phyloP scores from a whole-genome alignment of 257 asterid genomes.

The Solanum piurae region DNA sequence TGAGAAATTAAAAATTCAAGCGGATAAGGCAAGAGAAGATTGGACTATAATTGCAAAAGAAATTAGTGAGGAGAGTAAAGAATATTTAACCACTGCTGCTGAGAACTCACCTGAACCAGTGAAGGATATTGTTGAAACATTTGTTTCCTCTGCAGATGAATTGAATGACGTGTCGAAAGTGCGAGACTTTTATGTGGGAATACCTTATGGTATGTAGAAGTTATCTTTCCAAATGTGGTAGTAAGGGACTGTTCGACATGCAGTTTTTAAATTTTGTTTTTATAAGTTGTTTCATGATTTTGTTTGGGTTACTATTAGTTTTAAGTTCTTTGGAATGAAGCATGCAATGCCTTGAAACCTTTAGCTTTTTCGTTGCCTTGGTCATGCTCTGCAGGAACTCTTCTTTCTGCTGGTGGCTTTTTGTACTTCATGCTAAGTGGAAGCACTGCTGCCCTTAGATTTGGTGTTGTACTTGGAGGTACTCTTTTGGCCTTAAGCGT shows the following conservation, averaged over 20 bases:
- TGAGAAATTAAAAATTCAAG: constrained; percentile 63
- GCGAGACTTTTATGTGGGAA: constrained; percentile 75
- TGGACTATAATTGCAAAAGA: constrained; percentile 52
- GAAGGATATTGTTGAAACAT: constrained; percentile 76
- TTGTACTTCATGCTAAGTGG: constrained; percentile 76
- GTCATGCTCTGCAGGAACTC: constrained; percentile 41
- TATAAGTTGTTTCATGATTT: background rate
- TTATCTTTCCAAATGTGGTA: background rate
- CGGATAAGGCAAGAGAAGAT: constrained; percentile 72
- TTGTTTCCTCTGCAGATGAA: constrained; percentile 53
- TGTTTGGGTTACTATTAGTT: background rate
- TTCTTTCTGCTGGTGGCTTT: constrained; percentile 70
- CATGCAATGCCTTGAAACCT: background rate
- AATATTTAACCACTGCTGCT: constrained; percentile 49
- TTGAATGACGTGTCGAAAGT: constrained; percentile 50
- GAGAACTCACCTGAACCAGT: constrained; percentile 71
- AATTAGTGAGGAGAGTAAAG: constrained; percentile 66
- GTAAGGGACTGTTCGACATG: background rate
- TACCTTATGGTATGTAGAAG: constrained; percentile 67
- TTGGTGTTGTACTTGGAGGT: constrained; percentile 82
- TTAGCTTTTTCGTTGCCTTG: constrained; percentile 3
- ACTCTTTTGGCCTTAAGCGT: constrained; percentile 70
- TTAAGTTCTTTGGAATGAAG: background rate
- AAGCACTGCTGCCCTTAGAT: constrained; percentile 66
- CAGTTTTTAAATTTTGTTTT: background rate